phyloP scores from a whole-genome alignment of 2,329 filamentous ascomycete genomes.

The Eurotiales sp. region DNA sequence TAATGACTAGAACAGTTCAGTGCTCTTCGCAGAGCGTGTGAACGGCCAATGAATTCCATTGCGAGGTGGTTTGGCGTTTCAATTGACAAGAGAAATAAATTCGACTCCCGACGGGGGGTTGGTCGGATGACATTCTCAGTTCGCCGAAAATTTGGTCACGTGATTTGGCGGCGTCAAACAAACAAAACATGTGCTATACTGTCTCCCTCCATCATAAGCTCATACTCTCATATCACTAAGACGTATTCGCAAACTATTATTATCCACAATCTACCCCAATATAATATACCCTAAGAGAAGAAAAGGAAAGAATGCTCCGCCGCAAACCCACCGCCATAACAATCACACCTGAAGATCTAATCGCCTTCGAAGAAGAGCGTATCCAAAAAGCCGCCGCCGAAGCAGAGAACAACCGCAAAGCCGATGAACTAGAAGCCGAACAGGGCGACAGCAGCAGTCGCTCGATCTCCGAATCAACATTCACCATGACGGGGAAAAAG shows the following conservation, averaged over 20 bases:
- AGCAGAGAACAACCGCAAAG: constrained; percentile 23
- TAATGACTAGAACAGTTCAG: background rate
- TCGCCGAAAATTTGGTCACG: constrained; percentile 1
- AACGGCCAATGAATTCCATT: constrained; percentile 9
- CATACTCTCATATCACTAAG: background rate
- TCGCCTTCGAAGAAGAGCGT: constrained; percentile 44
- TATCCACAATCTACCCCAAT: too few species aligned
- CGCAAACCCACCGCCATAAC: constrained; percentile 50
- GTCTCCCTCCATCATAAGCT: too few species aligned
- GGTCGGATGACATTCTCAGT: background rate
- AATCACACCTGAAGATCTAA: constrained; percentile 47
- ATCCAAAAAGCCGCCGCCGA: constrained; percentile 23
- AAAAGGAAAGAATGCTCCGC: constrained; percentile 40
- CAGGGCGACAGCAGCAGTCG: constrained; percentile 4
- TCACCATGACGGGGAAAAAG: constrained; percentile 11
- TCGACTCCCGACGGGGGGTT: too few species aligned
- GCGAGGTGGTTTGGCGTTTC: background rate
- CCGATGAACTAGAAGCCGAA: constrained; percentile 15
- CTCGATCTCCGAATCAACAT: background rate
- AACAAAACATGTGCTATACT: too few species aligned
- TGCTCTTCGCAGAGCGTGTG: background rate
- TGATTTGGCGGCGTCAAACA: constrained; percentile 4
- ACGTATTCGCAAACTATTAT: background rate
- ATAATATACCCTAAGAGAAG: background rate
- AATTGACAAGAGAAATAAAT: background rate